These are phyloP conservation scores for Cladosporium halotolerans DNA, from an alignment of 2,329 filamentous ascomycete genomes.

Conservation along the genomic window DNA sequence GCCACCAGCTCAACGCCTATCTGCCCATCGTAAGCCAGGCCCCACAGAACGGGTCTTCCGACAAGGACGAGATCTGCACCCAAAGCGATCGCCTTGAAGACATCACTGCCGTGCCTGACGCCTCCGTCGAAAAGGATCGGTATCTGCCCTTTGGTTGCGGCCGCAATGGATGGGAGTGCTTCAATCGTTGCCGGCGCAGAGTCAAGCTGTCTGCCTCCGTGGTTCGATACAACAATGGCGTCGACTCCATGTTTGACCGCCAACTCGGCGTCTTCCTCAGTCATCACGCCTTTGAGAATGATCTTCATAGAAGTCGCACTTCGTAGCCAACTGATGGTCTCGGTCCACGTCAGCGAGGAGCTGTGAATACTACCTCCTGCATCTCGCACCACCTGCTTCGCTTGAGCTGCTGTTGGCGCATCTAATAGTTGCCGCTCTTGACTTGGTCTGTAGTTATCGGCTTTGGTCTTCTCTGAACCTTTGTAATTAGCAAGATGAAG, in stretches of 20 bases:
- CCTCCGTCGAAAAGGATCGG: conserved; percentile 56
- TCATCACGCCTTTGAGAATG: conserved; percentile 42
- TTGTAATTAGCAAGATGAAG: background rate
- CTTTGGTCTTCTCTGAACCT: conserved; percentile 19
- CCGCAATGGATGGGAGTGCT: conserved; percentile 33
- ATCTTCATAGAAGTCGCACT: conserved; percentile 41
- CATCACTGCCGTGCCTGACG: conserved; percentile 48
- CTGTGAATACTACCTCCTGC: conserved; percentile 7
- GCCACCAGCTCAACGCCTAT: conserved; percentile 13
- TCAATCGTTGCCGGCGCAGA: conserved; percentile 3
- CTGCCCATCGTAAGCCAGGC: conserved; percentile 13
- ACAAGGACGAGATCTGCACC: conserved; percentile 39
- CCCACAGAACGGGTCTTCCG: conserved; percentile 14
- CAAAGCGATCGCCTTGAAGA: conserved; percentile 50
- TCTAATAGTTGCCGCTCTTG: conserved; percentile 17
- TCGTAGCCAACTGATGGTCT: conserved; percentile 44
- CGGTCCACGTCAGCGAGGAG: conserved; percentile 38
- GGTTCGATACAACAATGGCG: conserved; percentile 42
- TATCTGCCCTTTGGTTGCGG: conserved; percentile 47
- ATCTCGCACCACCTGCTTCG: conserved; percentile 11
- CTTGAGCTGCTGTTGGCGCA: conserved; percentile 17
- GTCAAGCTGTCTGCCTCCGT: conserved; percentile 7
- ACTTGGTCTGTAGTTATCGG: background rate
- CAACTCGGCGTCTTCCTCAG: conserved; percentile 37
- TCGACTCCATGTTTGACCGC: conserved; percentile 39